Evolutionary conservation across 2,329 filamentous ascomycete genomes (phyloP).

Genomic region (Fusarium liriodendri): DNA sequence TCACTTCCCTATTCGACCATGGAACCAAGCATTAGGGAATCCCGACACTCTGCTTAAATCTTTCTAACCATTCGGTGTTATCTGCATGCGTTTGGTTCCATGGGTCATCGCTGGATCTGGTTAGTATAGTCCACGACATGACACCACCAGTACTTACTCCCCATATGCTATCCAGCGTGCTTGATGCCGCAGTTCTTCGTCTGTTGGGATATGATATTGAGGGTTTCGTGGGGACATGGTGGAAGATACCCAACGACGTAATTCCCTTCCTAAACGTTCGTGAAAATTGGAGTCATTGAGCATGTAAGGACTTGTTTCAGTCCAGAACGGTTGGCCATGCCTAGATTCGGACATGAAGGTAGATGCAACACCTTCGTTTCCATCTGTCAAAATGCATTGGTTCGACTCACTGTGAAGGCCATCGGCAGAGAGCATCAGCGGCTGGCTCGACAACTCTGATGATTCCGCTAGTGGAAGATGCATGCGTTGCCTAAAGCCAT

Average conservation of each 20-base stretch:
- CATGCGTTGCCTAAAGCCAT: background rate
- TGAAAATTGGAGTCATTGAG: slow-evolving; percentile 1
- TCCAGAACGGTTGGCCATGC: background rate
- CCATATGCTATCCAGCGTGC: background rate
- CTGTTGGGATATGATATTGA: background rate
- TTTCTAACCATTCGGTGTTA: background rate
- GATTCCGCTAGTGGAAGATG: background rate
- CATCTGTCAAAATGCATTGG: too few relatives aligned
- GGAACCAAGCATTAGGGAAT: background rate
- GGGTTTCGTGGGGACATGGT: background rate
- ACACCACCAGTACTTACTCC: background rate
- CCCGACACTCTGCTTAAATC: background rate
- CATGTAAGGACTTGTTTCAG: background rate
- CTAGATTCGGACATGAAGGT: background rate
- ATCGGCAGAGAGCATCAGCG: background rate
- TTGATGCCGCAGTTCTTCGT: background rate
- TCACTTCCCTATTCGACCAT: background rate
- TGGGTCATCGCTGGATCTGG: background rate
- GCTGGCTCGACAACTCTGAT: background rate
- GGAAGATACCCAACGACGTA: background rate
- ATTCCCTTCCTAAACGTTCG: background rate
- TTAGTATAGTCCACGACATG: background rate
- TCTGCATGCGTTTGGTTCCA: background rate
- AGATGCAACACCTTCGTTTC: background rate
- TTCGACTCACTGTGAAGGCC: background rate